Evolutionary conservation across 1,284 basidiomycete genomes (phyloP).

Genomic region (Neotropicomus parvogracilis): DNA sequence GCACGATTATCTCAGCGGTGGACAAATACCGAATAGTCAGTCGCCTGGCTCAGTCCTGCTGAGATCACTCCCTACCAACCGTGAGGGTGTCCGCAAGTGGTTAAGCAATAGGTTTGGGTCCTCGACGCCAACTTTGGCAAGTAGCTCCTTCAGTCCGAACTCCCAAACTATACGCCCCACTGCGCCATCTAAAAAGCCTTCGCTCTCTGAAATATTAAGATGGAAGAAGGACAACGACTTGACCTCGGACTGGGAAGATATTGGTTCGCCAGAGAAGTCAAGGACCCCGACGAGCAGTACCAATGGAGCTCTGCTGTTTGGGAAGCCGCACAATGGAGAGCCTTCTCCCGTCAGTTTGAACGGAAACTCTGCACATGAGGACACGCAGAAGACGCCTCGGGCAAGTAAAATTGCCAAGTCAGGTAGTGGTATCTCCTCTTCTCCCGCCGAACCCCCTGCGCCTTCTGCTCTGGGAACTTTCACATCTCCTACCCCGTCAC

Average conservation of each 20-base stretch:
- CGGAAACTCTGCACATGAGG: constrained; percentile 24
- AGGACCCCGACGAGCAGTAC: constrained; percentile 47
- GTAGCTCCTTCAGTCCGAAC: constrained; percentile 34
- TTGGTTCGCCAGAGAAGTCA: constrained; percentile 41
- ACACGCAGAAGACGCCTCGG: constrained; percentile 29
- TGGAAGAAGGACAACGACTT: constrained; percentile 52
- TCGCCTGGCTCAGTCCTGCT: constrained; percentile 38
- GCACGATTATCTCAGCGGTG: constrained; percentile 47
- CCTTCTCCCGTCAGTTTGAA: constrained; percentile 28
- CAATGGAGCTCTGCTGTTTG: constrained; percentile 38
- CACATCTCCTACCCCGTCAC: constrained; percentile 43
- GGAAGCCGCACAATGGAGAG: constrained; percentile 24
- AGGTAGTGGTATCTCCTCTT: constrained; percentile 21
- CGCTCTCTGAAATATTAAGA: constrained; percentile 59
- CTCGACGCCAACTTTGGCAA: constrained; percentile 40
- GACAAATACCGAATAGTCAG: constrained; percentile 37
- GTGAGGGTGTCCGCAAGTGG: constrained; percentile 76
- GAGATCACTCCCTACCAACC: constrained; percentile 62
- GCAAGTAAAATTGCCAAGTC: constrained; percentile 34
- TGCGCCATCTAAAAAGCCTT: constrained; percentile 51
- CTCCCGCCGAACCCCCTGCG: constrained; percentile 24
- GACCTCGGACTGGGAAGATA: constrained; percentile 62
- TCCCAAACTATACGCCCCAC: constrained; percentile 30
- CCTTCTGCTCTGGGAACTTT: constrained; percentile 22
- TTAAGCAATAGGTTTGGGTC: constrained; percentile 55